A percentile compares a stretch with the other conserved stretches of the same genome.
phyloP scores from a whole-genome alignment of 1,139 yeast species.

The Blastobotrys elegans region DNA sequence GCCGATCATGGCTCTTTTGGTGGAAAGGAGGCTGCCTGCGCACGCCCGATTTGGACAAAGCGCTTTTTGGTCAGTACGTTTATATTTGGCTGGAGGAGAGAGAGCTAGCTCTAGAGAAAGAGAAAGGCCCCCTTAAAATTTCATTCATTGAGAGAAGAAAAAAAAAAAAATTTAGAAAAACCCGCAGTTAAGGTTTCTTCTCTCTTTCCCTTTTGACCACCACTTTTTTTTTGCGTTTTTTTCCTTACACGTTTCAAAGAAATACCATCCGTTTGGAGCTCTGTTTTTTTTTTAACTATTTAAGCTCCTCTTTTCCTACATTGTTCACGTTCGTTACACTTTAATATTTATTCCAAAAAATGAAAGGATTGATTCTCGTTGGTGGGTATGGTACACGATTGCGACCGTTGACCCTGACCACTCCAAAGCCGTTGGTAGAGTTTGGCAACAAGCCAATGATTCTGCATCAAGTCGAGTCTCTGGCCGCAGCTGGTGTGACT shows the following conservation, averaged over 20 bases:
- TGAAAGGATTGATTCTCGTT: constrained; percentile 98
- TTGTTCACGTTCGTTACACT: neutral
- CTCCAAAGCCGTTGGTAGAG: constrained; percentile 98
- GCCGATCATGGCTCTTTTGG: no score
- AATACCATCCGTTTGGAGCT: neutral
- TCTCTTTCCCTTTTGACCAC: neutral
- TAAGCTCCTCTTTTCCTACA: neutral
- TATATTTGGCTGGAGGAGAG: no score
- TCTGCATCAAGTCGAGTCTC: constrained; percentile 95
- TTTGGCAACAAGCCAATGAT: constrained; percentile 91
- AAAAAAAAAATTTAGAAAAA: neutral
- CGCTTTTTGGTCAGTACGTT: no score
- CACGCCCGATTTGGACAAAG: no score
- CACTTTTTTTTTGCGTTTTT: neutral
- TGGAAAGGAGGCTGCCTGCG: no score
- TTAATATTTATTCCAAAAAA: constrained; percentile 29
- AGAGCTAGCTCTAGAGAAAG: no score
- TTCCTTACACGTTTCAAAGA: neutral
- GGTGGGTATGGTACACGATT: constrained; percentile 99
- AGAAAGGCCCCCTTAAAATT: no score
- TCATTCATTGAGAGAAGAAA: neutral
- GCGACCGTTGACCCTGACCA: constrained; percentile 95
- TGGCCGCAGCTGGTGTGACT: constrained; percentile 97
- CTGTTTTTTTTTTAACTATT: neutral
- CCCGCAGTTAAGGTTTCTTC: neutral